A percentile compares a stretch with the other conserved stretches of the same genome.
Evolutionary conservation across 2,329 filamentous ascomycete genomes (phyloP).

Genomic region (Pseudopithomyces chartarum): DNA sequence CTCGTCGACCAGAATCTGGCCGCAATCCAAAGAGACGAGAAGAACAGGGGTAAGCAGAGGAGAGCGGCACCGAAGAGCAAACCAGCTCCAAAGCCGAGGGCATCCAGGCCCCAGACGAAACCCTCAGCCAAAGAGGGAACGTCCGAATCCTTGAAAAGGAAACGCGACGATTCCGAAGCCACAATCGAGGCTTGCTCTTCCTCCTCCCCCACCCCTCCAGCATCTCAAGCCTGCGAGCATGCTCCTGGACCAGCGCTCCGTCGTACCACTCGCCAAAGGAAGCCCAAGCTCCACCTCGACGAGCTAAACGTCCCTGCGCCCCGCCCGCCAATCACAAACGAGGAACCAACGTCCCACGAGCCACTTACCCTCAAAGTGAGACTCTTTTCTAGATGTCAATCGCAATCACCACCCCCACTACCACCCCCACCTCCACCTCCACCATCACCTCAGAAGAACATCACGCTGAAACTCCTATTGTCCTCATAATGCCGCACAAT

Average conservation of each 20-base stretch:
- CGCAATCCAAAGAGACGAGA: no score
- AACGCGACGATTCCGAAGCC: neutral
- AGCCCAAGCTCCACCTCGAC: neutral
- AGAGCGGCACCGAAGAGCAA: no score
- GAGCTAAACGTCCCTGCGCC: neutral
- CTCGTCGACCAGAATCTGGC: no score
- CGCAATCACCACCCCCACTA: no score
- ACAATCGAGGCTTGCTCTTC: no score
- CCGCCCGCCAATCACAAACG: neutral
- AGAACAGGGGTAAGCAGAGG: no score
- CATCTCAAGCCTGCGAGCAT: neutral
- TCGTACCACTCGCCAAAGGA: neutral
- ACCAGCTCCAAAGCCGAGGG: no score
- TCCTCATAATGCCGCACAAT: slow-evolving; percentile 3
- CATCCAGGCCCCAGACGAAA: no score
- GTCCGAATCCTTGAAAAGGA: neutral
- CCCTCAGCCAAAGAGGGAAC: no score
- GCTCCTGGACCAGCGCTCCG: neutral
- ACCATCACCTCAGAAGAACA: neutral
- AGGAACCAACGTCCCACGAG: neutral
- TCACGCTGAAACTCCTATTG: neutral
- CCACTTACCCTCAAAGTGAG: no score
- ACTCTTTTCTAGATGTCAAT: no score
- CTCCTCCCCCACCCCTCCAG: neutral
- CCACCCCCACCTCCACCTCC: no score